Base-by-base conservation (phyloP, 352 stramenopile genomes). In the Globisporangium middletonii region DNA sequence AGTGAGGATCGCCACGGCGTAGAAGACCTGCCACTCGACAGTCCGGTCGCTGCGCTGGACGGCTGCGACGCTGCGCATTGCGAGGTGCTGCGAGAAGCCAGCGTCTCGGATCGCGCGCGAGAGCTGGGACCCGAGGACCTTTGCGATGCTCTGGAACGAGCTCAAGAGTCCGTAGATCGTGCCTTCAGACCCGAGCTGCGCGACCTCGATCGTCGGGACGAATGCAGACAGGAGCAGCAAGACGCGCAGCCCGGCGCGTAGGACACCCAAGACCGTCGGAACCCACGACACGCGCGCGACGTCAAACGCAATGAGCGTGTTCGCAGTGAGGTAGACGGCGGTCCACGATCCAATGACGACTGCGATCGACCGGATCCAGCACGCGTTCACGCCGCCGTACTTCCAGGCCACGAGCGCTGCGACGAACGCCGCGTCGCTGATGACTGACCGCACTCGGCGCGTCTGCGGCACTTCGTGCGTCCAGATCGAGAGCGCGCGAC, bases 81-180 rank as follows among this genome's bases (percentile, higher is more conserved):
- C 30, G 4, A 35, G 30, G 30, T 35, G 30, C 30, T 35, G 30
- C 30, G 30, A 35, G 30, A 35, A 35, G 30, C 30, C 30, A 35
- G 30, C 30, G 30, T 35, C 30, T 35, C 30, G 30, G 30, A 35
- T 35, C 30, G 30, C 30, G 8, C 30, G 30, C 30, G 30, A 35
- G 38, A 75, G 48, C 30, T 81, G 62, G 16, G 33, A 55, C 13
- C 62, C 67, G 19, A 79, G 50, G n/a, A 73, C 27, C 56, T 71
- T 67, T 43, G 67, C 50, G 30, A 79, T 27, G n/a, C 49, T 72
- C 53, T 81, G 69, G 55, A 69, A 70, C 4, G 60, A 60, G 38
- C 63, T 60, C 11, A 84, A 38, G 35, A 81, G 49, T 0, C 69
- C 74, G 33, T 68, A 78, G 53, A 76, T 73, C 46, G 64, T 69